Evolutionary conservation across 2,329 filamentous ascomycete species (phyloP), one percentile per base, ranked within the genome.

Genomic region (Madurella mycetomatis): DNA sequence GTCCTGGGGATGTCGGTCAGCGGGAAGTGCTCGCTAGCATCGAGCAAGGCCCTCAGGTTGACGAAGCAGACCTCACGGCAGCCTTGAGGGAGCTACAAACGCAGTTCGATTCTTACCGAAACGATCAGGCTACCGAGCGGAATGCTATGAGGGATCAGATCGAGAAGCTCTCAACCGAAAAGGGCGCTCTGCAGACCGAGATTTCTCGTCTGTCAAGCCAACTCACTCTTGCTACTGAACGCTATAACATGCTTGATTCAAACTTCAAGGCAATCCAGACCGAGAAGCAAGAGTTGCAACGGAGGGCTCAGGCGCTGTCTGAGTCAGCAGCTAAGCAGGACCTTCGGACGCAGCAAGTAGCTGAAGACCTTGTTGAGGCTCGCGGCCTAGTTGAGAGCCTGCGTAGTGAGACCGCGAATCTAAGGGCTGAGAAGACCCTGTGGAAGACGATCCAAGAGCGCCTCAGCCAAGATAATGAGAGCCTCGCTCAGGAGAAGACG

Each of bases 391-490:
- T 88, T 3, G 92, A 99, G 66, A 92, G 90, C 65, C 82, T 96
- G 70, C 87, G 91, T 49, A 91, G 90, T 60, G 94, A 99, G 68
- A 90, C 86, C 51, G 86, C 91, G 15, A 96, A 97, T 66, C 81
- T 96, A 34, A 96, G 95, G 70, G 92, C 92, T 0, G 92, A 97
- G 71, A 96, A 96, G 73, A 88, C 90, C 39, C 78, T 99, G 9
- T 96, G 89, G 88, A 95, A 94, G 74, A 90, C 87, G 53, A 95
- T 96, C 34, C 92, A 97, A 68, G 86, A 88, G 59, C 85, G 95
- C 49, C 78, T 97, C 42, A 87, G 83, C 58, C 90, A 94, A 64
- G 92, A 97, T 66, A 96, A 94, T 60, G 90, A 96, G 66, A 83
- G 76, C 17, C 76, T 97, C 12, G 80, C 88, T 41, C 89, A 95